Conservation (phyloP, 441 rosid genomes). For the Populus hybrid region DNA sequence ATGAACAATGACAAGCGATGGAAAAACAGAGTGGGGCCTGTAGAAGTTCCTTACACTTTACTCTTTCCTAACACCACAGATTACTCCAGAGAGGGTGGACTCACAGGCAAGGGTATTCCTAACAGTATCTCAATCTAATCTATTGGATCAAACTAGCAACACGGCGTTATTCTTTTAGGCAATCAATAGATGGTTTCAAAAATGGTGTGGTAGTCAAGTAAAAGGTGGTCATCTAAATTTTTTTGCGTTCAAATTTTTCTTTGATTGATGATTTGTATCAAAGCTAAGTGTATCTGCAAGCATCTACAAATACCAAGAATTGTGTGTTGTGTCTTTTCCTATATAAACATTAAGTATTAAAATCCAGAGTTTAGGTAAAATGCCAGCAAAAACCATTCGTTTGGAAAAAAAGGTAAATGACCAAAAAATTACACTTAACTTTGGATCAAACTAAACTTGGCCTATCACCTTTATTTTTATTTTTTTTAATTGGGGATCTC, state of each 20-base stretch:
- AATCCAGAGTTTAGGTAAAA: background rate
- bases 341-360: background rate
- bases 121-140: constrained; percentile 67
- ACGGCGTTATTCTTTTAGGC: background rate
- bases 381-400: background rate
- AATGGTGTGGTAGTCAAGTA: background rate
- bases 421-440: background rate
- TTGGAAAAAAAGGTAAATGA: background rate
- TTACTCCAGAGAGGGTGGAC: constrained; percentile 57
- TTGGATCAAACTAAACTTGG: background rate
- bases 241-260: background rate
- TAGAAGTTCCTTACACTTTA: constrained; percentile 66
- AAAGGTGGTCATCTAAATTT: background rate
- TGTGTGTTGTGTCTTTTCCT: background rate
- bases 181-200: background rate
- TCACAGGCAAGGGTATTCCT: constrained; percentile 85
- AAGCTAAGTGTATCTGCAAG: background rate
- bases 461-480: no score
- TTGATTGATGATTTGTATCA: background rate
- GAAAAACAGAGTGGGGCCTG: constrained; percentile 79
- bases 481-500: no score
- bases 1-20: constrained; percentile 52
- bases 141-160: background rate
- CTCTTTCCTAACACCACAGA: constrained; percentile 66
- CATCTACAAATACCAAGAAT: background rate